Base-by-base conservation (phyloP, 1,139 yeast genomes). In the Candida albicans region DNA sequence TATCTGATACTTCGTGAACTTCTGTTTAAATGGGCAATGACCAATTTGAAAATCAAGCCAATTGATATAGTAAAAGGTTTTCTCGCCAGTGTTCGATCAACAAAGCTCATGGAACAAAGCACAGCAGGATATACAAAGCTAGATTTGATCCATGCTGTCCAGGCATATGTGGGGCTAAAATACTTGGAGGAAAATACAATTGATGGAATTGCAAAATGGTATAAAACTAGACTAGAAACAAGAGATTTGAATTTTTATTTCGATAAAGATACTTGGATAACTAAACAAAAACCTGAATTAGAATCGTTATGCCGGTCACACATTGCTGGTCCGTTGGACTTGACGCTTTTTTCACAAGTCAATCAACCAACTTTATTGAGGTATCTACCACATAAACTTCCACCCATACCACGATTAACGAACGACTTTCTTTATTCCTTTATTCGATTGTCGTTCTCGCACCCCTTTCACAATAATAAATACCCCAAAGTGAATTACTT, bases 1-100 rank as follows among this genome's bases (percentile, higher is more conserved):
- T n/a, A 13, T 11, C 46, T 43, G 46, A 22, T 43, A 29, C 15
- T 37, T 13, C 25, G 28, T 3, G 46, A 43, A 22, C 31, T 33
- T 14, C 8, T 37, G 33, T 28, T n/a, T 10, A 36, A 27, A 25
- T 37, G 44, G 39, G 27, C 27, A 12, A 31, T 41, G 9, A 24
- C 25, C 33, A 33, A 32, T 14, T 27, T n/a, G n/a, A 31, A 2
- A 7, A 12, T 14, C 10, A 29, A 30, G 27, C 38, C 33, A 14
- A n/a, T 26, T 11, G 3, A 11, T 7, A 26, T 24, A 28, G 33
- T 34, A 22, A 22, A 29, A 14, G 10, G 18, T 8, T 37, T 37
- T n/a, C 11, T 22, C 8, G 22, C 28, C 1, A 8, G 11, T n/a
- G 7, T 14, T 10, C 2, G 22, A 9, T 11, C 7, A 11, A 6